These are phyloP conservation scores for Physaria fendleri DNA, from an alignment of 345 rosid genomes.

Conservation along the genomic window DNA sequence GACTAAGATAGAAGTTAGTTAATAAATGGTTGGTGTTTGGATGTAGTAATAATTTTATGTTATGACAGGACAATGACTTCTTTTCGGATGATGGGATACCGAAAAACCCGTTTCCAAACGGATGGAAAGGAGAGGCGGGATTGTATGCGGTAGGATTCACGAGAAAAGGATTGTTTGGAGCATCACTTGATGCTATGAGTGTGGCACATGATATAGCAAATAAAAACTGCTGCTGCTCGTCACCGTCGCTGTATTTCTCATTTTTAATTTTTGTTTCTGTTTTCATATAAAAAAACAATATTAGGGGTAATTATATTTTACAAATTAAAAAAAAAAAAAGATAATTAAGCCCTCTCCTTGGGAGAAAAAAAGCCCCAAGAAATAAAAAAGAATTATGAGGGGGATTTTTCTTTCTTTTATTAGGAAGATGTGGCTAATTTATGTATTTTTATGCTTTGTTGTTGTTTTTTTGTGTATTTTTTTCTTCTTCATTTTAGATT, in stretches of 20 bases:
- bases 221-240: slow-evolving; percentile 45
- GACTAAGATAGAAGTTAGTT: background rate
- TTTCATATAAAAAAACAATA: too few species aligned
- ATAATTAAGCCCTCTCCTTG: slow-evolving; percentile 51
- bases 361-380: background rate
- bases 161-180: slow-evolving; percentile 81
- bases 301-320: slow-evolving; percentile 6
- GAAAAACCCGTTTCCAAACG: slow-evolving; percentile 66
- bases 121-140: slow-evolving; percentile 83
- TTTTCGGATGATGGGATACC: slow-evolving; percentile 71
- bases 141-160: slow-evolving; percentile 92
- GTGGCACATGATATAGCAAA: slow-evolving; percentile 68
- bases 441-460: background rate
- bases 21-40: background rate
- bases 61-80: slow-evolving; percentile 74
- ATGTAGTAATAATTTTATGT: too few species aligned
- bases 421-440: slow-evolving; percentile 56
- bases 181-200: slow-evolving; percentile 58
- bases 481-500: slow-evolving; percentile 17
- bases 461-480: background rate
- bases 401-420: slow-evolving; percentile 21
- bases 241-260: slow-evolving; percentile 86
- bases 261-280: slow-evolving; percentile 35
- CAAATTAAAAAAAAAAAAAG: slow-evolving; percentile 11
- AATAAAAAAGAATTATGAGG: slow-evolving; percentile 3